A percentile compares a stretch with the other conserved stretches of the same genome.
Evolutionary conservation across 164 flowering plant species (phyloP).

Genomic region (Chloranthus sessilifolius): DNA sequence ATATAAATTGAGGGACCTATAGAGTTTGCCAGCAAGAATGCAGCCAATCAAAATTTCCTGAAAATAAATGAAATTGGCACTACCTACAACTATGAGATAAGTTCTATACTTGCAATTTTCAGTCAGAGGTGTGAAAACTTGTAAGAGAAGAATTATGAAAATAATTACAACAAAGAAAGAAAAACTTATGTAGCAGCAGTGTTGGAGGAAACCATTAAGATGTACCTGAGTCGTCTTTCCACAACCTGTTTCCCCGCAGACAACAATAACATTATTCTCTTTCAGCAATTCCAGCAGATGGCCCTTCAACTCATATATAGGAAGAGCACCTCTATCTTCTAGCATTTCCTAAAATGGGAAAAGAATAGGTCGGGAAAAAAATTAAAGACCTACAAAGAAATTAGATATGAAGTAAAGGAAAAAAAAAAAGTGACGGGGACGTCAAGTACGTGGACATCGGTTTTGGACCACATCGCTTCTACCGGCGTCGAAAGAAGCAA

Average conservation of each 20-base stretch:
- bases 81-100: not conserved
- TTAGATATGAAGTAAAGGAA: not conserved
- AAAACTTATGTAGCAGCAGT: not conserved
- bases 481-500: no score
- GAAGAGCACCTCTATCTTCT: slow-evolving; percentile 66
- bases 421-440: no score
- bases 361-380: not conserved
- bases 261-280: slow-evolving; percentile 70
- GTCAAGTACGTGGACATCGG: no score
- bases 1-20: slow-evolving; percentile 90
- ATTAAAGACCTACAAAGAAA: not conserved
- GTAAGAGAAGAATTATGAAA: not conserved
- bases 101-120: not conserved
- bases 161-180: not conserved
- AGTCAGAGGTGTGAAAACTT: not conserved
- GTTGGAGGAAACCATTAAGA: not conserved
- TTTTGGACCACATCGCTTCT: no score
- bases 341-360: slow-evolving; percentile 56
- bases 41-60: slow-evolving; percentile 1
- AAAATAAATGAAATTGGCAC: no score
- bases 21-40: slow-evolving; percentile 10
- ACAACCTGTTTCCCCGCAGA: slow-evolving; percentile 95
- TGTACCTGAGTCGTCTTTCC: slow-evolving; percentile 96
- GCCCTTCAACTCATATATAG: slow-evolving; percentile 59
- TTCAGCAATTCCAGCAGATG: slow-evolving; percentile 51